These are phyloP conservation scores for Russula vinacea DNA, from an alignment of 768 basidiomycete genomes.

Conservation along the genomic window DNA sequence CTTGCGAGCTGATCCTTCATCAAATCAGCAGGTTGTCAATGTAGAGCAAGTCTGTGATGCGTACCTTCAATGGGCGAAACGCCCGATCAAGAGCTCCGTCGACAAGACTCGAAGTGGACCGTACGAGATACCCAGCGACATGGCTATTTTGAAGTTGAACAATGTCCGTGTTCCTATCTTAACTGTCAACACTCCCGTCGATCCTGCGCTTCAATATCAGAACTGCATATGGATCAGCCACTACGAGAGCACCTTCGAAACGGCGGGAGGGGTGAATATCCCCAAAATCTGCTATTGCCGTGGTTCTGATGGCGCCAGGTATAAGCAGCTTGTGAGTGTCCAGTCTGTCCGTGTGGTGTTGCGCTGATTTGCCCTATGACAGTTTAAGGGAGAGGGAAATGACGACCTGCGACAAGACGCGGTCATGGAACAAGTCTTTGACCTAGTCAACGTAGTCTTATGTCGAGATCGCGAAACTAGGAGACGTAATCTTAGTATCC, in stretches of 20 bases:
- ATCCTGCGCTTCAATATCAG: slow-evolving; percentile 64
- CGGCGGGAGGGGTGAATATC: slow-evolving; percentile 73
- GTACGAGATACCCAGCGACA: slow-evolving; percentile 44
- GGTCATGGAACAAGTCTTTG: slow-evolving; percentile 98
- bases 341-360: background rate
- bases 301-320: slow-evolving; percentile 60
- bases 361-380: slow-evolving; percentile 9
- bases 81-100: slow-evolving; percentile 43
- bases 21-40: slow-evolving; percentile 44
- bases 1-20: slow-evolving; percentile 44
- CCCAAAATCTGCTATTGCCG: slow-evolving; percentile 77
- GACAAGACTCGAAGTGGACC: slow-evolving; percentile 30
- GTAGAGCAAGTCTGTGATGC: slow-evolving; percentile 62
- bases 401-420: slow-evolving; percentile 97
- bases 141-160: slow-evolving; percentile 48
- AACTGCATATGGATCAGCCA: slow-evolving; percentile 63
- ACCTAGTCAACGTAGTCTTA: slow-evolving; percentile 79
- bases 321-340: slow-evolving; percentile 74
- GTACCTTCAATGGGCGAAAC: slow-evolving; percentile 71
- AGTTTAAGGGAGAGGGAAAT: slow-evolving; percentile 90
- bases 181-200: slow-evolving; percentile 68
- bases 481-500: slow-evolving; percentile 65
- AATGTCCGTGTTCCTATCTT: slow-evolving; percentile 76
- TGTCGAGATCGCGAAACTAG: slow-evolving; percentile 69
- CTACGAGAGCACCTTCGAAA: slow-evolving; percentile 57